Evolutionary conservation across 164 flowering plant genomes (phyloP), one percentile per base, ranked within the genome.

Genomic region (Vitis amurensis): DNA sequence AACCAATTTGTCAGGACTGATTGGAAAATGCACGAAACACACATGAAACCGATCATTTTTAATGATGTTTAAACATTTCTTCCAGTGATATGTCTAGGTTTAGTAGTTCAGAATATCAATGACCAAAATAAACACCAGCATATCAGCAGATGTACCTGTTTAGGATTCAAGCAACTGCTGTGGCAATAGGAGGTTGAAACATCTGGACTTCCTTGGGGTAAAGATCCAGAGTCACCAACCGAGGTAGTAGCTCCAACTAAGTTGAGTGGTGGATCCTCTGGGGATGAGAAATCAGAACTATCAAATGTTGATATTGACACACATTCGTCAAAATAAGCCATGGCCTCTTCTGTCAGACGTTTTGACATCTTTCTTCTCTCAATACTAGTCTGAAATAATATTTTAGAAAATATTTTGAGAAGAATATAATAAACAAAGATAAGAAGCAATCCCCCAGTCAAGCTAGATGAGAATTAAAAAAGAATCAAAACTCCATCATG

Each of bases 301-400:
- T 92, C 97, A 80, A 94, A 91, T 64, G 97, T 89, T 59, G 98
- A 92, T 74, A 90, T 81, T 12, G 98, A 94, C 62, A 92, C 93
- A 74, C 93, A 92, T 74, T 94, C 98, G 68, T 94, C 98, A 79
- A 94, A 94, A 77, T 92, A 92, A 50, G 89, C 83, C 91, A 90
- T 65, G 31, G 97, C 94, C 72, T 90, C 98, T 69, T 89, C 97
- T 16, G 81, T 82, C 52, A 90, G 81, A 59, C 88, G 82, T 74
- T 79, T 85, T 13, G 97, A 87, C 88, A 88, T 89, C 79, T 76
- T 88, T 68, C 89, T 80, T 68, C 96, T 81, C 60, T 94, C 96
- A 69, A 78, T 84, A 84, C 94, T 94, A 66, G 77, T 74, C 97
- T 94, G 90, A 67, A 71, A 68, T 61, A 63, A 76, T 4, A 37